Evolutionary conservation across 2,329 filamentous ascomycete species (phyloP).

Genomic region (Pyrenochaeta sp.): DNA sequence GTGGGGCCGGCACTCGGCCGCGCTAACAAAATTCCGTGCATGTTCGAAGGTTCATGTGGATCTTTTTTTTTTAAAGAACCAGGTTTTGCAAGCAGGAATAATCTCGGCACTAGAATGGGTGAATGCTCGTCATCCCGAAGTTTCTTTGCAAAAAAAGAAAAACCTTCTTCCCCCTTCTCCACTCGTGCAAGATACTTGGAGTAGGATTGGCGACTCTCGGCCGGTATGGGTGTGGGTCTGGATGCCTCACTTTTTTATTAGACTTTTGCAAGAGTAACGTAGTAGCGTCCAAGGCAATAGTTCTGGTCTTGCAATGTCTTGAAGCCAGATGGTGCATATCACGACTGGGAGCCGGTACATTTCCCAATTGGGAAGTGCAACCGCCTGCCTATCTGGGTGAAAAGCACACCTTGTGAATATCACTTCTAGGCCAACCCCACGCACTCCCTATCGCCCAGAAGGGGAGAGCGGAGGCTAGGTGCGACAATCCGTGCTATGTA

Average conservation of each 20-base stretch:
- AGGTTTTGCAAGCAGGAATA: too few species aligned
- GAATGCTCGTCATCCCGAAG: not conserved
- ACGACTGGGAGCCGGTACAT: not conserved
- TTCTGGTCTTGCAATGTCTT: too few species aligned
- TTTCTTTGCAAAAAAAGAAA: not conserved
- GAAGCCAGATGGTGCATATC: not conserved
- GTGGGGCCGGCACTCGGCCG: too few species aligned
- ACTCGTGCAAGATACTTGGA: not conserved
- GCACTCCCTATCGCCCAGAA: not conserved
- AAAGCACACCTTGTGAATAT: not conserved
- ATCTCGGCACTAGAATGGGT: too few species aligned
- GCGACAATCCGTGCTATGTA: not conserved
- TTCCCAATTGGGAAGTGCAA: slow-evolving; percentile 3
- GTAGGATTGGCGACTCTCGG: not conserved
- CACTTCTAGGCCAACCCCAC: not conserved
- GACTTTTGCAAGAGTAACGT: not conserved
- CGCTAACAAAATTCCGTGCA: too few species aligned
- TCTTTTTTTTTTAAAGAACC: too few species aligned
- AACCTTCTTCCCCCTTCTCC: not conserved
- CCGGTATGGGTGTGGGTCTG: not conserved
- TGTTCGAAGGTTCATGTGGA: too few species aligned
- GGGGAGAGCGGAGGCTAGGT: not conserved
- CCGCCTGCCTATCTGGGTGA: not conserved
- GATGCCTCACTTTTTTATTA: not conserved
- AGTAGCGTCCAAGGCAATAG: not conserved